Base-by-base conservation (phyloP, 139 green algal genomes). In the Trebouxia sp. region DNA sequence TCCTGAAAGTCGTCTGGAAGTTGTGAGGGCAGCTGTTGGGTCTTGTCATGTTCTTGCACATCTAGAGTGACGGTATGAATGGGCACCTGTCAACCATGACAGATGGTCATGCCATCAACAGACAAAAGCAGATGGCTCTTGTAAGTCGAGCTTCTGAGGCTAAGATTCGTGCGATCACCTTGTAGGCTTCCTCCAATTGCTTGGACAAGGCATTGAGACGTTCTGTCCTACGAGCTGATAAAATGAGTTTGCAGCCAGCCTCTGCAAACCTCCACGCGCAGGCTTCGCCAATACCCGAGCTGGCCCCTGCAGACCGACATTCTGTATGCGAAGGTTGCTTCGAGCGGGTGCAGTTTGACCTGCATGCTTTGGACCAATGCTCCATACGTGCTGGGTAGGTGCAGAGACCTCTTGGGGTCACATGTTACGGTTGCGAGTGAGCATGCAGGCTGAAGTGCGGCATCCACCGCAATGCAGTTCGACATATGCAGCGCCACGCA, bases 231-330 rank as follows among this genome's bases (percentile, higher is more conserved):
- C 93, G 82, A 0, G 92, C 93, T 1, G 92, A 74, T n/a, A 96
- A 72, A 14, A 97, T 72, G 3, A 97, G 85, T 26, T 84, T 87
- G 82, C 86, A 92, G 15, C 91, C 89, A 0, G 86, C 89, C 39
- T 94, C 92, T 38, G 92, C 93, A 43, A 96, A 88, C 1, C 90
- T 84, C 81, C 83, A 88, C 0, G 93, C 92, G 42, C 82, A 89
- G 0, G 91, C 92, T 79, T 94, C 89, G 0, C 93, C 93, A 70
- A 96, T 93, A 43, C 92, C 93, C 24, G 79, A 80, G 70, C 86
- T 92, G 30, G 92, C 92, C 43, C 90, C 92, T 90, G 81, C 26
- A n/a, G n/a, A n/a, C n/a, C n/a, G n/a, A n/a, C n/a, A n/a, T n/a
- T n/a, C n/a, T n/a, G n/a, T n/a, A n/a, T n/a, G n/a, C n/a, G n/a